Base-by-base conservation (phyloP, 208 protist genomes). In the Leishmania martiniquensis region DNA sequence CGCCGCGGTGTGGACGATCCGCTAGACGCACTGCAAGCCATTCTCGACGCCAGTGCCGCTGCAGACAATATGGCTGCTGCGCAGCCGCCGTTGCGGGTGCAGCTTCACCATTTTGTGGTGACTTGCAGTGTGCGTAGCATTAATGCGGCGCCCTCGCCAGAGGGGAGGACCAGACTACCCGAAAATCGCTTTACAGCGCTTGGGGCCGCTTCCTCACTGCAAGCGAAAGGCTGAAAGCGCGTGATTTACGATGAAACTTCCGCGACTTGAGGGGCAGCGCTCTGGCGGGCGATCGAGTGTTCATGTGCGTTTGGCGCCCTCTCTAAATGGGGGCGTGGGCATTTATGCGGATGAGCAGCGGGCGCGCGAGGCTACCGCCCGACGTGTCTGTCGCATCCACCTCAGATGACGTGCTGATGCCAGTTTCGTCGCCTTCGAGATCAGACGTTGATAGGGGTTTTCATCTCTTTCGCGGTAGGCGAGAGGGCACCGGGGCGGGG, bases 91-190 rank as follows among this genome's bases (percentile, higher is more conserved):
- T 63, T 96, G 51, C 88, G 91, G 13, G 82, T 90, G 67, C 85
- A 90, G 59, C 82, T 97, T 59, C 77, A 75, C 42, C 89, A 94
- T 79, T 97, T 97, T 86, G 82, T 92, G 17, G 73, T 97, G 42
- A 97, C 93, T 0, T 95, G 91, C 82, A 95, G 91, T 73, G 62
- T 84, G 10, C 88, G 93, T 42, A 89, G 87, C 51, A 88, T 95
- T 57, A 95, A 94, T 49, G 77, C 81, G 20, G 25, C 70, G 10
- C 52, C 52, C 6, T 47, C 77, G 69, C 45, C 42, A 54, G 63
- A 73, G 47, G 45, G 69, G 47, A 20, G 29, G 7, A 13, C 39
- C 20, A 22, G 39, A 22, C 6, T 34, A 39, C 10, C 13, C 63
- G 12, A 39, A 2, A 32, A n/a, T 68, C 22, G 3, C n/a, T 10